A percentile compares a stretch with the other conserved stretches of the same genome.
These are phyloP conservation scores for Musa schizocarpa DNA, from an alignment of 176 grass and related monocot species.

Conservation along the genomic window DNA sequence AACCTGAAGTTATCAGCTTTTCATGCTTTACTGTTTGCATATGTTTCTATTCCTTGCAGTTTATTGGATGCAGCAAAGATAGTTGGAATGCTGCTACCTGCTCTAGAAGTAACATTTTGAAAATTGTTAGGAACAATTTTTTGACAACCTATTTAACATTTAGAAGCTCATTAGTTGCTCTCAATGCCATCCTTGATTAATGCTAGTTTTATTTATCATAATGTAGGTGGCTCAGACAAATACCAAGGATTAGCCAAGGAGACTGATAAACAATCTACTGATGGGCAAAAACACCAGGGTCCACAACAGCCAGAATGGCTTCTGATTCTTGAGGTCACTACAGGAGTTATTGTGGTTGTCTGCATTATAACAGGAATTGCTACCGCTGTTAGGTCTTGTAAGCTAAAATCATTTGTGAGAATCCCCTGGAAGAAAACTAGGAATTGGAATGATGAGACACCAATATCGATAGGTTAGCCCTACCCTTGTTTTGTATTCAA, in stretches of 20 bases:
- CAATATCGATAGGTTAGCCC: slow-evolving; percentile 53
- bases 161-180: background rate
- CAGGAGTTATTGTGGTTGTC: slow-evolving; percentile 64
- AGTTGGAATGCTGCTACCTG: too few relatives aligned
- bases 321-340: slow-evolving; percentile 80
- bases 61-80: too few relatives aligned
- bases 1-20: too few relatives aligned
- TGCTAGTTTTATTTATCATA: background rate
- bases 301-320: slow-evolving; percentile 75
- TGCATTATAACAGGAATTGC: slow-evolving; percentile 47
- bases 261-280: slow-evolving; percentile 28
- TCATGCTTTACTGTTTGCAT: too few relatives aligned
- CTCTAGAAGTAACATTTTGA: too few relatives aligned
- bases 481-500: slow-evolving; percentile 4
- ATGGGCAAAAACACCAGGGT: slow-evolving; percentile 36
- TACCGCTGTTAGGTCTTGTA: slow-evolving; percentile 74
- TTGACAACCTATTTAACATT: too few relatives aligned
- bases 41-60: too few relatives aligned
- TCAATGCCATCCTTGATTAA: background rate
- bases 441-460: slow-evolving; percentile 65
- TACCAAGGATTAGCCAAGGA: slow-evolving; percentile 28
- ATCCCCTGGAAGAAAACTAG: slow-evolving; percentile 60
- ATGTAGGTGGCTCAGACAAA: slow-evolving; percentile 46
- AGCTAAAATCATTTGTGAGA: slow-evolving; percentile 46
- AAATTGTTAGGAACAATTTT: too few relatives aligned